Evolutionary conservation across 225 moss, liverwort and hornwort species (phyloP), one percentile per base, ranked within the genome.

Genomic region (Anthoceros angustus): DNA sequence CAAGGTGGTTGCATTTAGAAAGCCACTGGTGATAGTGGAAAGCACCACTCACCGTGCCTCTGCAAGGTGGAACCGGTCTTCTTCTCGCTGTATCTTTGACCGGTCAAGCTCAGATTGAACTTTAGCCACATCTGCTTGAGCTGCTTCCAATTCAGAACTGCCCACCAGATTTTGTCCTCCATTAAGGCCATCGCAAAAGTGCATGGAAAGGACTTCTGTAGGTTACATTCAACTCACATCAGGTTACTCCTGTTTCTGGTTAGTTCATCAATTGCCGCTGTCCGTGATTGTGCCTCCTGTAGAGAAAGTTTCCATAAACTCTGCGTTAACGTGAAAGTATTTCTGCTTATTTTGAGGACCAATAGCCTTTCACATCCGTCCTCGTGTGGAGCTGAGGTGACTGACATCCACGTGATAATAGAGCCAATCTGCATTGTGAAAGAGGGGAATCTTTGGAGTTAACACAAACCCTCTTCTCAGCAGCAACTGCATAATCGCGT

Each of bases 91-190:
- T 61, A 73, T 69, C 71, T 77, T 77, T 63, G 79, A 81, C 65
- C 76, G 72, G 39, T 76, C 74, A 69, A 83, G 79, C 63, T 90
- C 89, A 73, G 63, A 70, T 64, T 83, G 79, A 68, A 90, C 69
- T 55, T 69, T 73, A 76, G 75, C 66, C 72, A 86, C 67, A 75
- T 84, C 70, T 72, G 64, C 43, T 71, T 76, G 73, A 70, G 79
- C 74, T 78, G 79, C 72, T 42, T 87, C 86, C 75, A 90, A 42
- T 63, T 90, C 83, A 74, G 77, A 76, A 63, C 89, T 90, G 75
- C 74, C 24, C 18, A 24, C 20, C 23, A 62, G 62, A n/a, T 41
- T n/a, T 21, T 69, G 18, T 18, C 11, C 10, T 60, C 39, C 20
- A 0, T 65, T n/a, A 1, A 64, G 40, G 39, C 62, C 10, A 26